These are phyloP conservation scores for Oldenlandia corymbosa DNA, from an alignment of 257 asterid genomes.

Conservation along the genomic window DNA sequence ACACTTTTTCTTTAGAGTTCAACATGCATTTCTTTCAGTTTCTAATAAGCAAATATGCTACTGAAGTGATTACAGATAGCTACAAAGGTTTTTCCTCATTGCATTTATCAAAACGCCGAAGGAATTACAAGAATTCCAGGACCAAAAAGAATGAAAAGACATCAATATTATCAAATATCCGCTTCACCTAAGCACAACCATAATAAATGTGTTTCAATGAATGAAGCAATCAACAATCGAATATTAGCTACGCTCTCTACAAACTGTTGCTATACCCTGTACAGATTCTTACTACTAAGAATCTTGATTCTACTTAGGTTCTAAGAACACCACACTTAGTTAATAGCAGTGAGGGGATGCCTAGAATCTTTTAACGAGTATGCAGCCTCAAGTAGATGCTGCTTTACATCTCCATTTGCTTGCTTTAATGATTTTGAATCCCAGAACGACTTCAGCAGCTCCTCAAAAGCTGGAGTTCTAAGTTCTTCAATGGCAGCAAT, in stretches of 20 bases:
- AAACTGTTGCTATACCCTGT: constrained; percentile 19
- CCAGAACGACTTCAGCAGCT: constrained; percentile 71
- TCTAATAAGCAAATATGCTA: no score
- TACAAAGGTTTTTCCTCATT: no score
- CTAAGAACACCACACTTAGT: constrained; percentile 20
- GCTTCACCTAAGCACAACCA: no score
- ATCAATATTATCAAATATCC: no score
- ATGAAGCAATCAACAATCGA: constrained; percentile 2
- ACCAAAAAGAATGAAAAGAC: background rate
- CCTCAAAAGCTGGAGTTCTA: constrained; percentile 77
- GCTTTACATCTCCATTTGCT: constrained; percentile 73
- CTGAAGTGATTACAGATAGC: no score
- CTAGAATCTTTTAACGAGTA: constrained; percentile 63
- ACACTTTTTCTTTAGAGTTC: no score
- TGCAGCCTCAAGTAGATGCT: constrained; percentile 52
- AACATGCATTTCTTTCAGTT: no score
- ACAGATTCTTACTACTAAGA: constrained; percentile 19
- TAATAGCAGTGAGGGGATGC: constrained; percentile 73
- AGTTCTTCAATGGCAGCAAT: constrained; percentile 77
- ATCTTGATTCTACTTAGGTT: background rate
- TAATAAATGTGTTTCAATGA: background rate
- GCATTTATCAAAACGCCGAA: no score
- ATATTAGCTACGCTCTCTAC: background rate
- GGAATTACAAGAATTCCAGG: no score
- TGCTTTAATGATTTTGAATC: constrained; percentile 70